A percentile compares a stretch with the other conserved stretches of the same genome.
phyloP scores from a whole-genome alignment of 371 early-diverging fungal genomes.

The Mortierella sp. region DNA sequence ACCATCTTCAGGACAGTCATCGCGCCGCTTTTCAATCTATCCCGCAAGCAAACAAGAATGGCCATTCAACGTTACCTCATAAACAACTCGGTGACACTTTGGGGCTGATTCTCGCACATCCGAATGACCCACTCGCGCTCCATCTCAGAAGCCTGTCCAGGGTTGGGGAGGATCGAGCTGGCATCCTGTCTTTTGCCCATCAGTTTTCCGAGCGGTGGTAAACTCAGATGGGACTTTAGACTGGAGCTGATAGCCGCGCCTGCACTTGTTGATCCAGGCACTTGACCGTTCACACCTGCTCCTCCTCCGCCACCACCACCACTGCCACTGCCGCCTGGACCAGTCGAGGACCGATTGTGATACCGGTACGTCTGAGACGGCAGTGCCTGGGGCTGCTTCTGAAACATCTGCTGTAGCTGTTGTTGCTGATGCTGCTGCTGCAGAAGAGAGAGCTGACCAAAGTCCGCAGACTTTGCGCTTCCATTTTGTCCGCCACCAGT shows the following conservation, averaged over 20 bases:
- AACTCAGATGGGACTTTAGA: conserved; percentile 39
- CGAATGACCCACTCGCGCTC: conserved; percentile 65
- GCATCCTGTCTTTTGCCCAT: conserved; percentile 46
- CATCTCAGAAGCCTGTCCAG: conserved; percentile 60
- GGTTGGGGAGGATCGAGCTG: conserved; percentile 63
- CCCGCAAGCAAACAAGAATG: neutral
- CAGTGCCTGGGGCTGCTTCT: conserved; percentile 32
- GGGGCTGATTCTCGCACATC: conserved; percentile 64
- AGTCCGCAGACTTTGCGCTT: conserved; percentile 51
- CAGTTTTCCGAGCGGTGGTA: conserved; percentile 19
- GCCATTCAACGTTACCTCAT: conserved; percentile 52
- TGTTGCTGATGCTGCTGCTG: conserved; percentile 41
- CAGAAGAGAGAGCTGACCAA: conserved; percentile 27
- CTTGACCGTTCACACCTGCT: neutral
- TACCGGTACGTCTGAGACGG: conserved; percentile 53
- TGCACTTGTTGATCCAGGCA: conserved; percentile 20
- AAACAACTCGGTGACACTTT: conserved; percentile 73
- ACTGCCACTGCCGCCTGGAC: conserved; percentile 22
- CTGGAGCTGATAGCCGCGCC: conserved; percentile 36
- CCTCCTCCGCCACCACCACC: neutral
- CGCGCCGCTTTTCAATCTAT: too few relatives aligned
- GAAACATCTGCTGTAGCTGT: conserved; percentile 22
- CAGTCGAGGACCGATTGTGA: conserved; percentile 49
- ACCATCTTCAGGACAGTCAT: too few relatives aligned
- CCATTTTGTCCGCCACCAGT: conserved; percentile 24